Percentiles rank a stretch among this genome's conserved stretches.
Evolutionary conservation across 495 filamentous ascomycete species (phyloP).

Genomic region (Aspergillus coremiiformis): DNA sequence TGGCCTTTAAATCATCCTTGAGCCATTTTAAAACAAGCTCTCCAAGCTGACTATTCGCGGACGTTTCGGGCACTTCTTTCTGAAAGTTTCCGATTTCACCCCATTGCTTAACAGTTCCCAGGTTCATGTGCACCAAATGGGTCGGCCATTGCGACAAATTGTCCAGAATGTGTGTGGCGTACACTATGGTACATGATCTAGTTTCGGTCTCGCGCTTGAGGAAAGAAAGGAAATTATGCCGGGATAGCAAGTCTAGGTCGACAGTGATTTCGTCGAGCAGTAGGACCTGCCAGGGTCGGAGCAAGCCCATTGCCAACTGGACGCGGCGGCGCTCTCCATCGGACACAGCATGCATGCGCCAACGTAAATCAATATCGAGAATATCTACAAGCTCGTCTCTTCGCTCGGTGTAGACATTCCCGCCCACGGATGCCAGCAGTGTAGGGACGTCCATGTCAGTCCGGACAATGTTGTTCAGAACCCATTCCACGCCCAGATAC

Average conservation of each 20-base stretch:
- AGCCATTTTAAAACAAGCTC: constrained; percentile 85
- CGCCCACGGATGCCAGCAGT: constrained; percentile 77
- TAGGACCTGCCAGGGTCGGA: constrained; percentile 87
- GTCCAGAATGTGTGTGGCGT: constrained; percentile 95
- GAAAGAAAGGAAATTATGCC: constrained; percentile 80
- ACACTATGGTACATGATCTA: constrained; percentile 83
- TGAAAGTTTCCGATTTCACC: constrained; percentile 57
- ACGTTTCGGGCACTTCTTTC: constrained; percentile 34
- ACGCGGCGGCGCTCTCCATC: constrained; percentile 90
- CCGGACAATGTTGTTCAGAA: constrained; percentile 92
- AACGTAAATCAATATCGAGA: constrained; percentile 82
- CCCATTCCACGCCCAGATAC: constrained; percentile 97
- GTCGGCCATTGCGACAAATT: constrained; percentile 89
- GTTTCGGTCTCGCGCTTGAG: constrained; percentile 78
- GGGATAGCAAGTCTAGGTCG: constrained; percentile 79
- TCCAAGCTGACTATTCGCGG: constrained; percentile 65
- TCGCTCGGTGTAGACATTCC: constrained; percentile 69
- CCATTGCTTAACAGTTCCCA: constrained; percentile 79
- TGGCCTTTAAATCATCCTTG: constrained; percentile 68
- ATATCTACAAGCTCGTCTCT: constrained; percentile 81
- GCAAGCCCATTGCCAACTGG: constrained; percentile 90
- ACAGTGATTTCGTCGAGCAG: constrained; percentile 97
- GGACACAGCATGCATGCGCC: constrained; percentile 91
- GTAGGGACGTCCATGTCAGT: constrained; percentile 89
- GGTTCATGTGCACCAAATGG: constrained; percentile 89